Evolutionary conservation across 768 basidiomycete genomes (phyloP), one percentile per base, ranked within the genome.

Genomic region (Cyathus striatus): DNA sequence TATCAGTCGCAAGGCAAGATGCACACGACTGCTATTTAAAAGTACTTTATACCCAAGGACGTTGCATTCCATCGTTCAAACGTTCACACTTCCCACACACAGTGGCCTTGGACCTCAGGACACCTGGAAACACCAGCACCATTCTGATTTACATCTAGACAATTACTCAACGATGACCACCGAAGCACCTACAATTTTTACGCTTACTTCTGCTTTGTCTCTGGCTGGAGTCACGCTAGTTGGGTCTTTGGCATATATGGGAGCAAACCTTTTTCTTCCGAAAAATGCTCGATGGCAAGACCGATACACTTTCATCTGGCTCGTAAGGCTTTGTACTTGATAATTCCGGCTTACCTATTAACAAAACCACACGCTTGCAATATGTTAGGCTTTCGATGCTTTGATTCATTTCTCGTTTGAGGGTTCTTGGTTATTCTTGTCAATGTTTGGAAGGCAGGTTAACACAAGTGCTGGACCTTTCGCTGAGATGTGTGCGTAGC

Each of bases 301-400:
- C 55, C 68, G 66, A 44, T 77, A 72, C 48, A 79, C 84, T 7
- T 90, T 88, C 62, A 76, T 89, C 38, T 90, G 88, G 88, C 67
- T 90, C 52, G n/a, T n/a, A n/a, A n/a, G n/a, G n/a, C n/a, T n/a
- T n/a, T n/a, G n/a, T n/a, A n/a, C n/a, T n/a, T n/a, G n/a, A n/a
- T n/a, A n/a, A n/a, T n/a, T n/a, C n/a, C n/a, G n/a, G n/a, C n/a
- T n/a, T n/a, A n/a, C n/a, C n/a, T n/a, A n/a, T n/a, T n/a, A n/a
- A n/a, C n/a, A n/a, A n/a, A n/a, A n/a, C n/a, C n/a, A n/a, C n/a
- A n/a, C n/a, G n/a, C n/a, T n/a, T n/a, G n/a, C n/a, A n/a, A n/a
- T n/a, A n/a, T n/a, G n/a, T n/a, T n/a, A 87, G 86, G 75, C 83
- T 17, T 90, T 90, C 51, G 87, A 90, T 58, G 86, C 78, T 3